Evolutionary conservation across 2,329 filamentous ascomycete species (phyloP).

Genomic region (Sporothrix pseudoabietina): DNA sequence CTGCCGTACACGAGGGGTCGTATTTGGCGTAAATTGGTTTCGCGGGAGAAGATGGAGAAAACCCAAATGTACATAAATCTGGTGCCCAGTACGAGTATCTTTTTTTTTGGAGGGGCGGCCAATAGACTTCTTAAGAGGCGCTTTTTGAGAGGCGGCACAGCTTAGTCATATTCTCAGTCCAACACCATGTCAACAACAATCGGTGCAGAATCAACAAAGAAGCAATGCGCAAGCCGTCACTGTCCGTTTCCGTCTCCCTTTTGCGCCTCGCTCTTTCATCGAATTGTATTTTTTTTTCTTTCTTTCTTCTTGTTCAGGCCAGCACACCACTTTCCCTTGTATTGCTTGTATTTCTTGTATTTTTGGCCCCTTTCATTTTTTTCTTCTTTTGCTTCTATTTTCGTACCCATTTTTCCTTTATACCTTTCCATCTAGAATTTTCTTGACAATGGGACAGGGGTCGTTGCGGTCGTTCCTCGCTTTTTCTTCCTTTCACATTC

Average conservation of each 20-base stretch:
- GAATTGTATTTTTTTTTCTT: background rate
- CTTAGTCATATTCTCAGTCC: conserved; percentile 16
- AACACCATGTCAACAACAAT: background rate
- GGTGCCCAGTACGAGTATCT: too few species aligned
- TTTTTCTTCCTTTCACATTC: background rate
- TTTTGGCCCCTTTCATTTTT: background rate
- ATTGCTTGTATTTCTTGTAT: background rate
- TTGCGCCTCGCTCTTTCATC: background rate
- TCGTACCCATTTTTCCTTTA: background rate
- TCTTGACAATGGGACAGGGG: too few species aligned
- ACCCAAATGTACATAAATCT: background rate
- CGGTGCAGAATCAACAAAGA: background rate
- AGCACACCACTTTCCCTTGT: background rate
- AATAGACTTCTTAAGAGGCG: too few species aligned
- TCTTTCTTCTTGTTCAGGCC: background rate
- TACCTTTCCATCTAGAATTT: background rate
- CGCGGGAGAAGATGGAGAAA: too few species aligned
- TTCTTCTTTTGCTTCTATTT: background rate
- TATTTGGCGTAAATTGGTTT: background rate
- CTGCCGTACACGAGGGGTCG: background rate
- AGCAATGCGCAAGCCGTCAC: background rate
- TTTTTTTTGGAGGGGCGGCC: too few species aligned
- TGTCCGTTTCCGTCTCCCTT: background rate
- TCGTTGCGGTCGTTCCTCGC: too few species aligned
- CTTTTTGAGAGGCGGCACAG: background rate